Evolutionary conservation across 2,329 filamentous ascomycete species (phyloP).

Genomic region (Tolypocladium ophioglossoides): DNA sequence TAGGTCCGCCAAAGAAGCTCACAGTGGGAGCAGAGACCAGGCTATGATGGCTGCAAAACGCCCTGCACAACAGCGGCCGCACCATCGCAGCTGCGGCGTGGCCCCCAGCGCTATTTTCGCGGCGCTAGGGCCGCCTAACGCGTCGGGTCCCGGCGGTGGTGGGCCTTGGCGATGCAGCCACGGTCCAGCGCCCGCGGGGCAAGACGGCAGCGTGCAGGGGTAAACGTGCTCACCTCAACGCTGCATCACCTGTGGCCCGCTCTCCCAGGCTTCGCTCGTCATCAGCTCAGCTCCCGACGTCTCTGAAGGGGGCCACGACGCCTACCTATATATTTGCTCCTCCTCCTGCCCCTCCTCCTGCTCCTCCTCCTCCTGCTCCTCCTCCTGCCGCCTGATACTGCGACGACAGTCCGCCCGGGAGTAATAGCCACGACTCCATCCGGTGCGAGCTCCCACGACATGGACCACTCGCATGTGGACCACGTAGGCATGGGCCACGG

Average conservation of each 20-base stretch:
- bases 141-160: no score
- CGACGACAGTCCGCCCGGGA: no score
- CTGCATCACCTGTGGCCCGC: neutral
- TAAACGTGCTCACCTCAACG: neutral
- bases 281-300: neutral
- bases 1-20: no score
- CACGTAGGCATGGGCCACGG: conserved; percentile 33
- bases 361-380: neutral
- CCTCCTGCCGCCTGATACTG: neutral
- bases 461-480: conserved; percentile 24
- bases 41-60: no score
- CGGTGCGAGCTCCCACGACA: neutral
- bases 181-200: no score
- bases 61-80: no score
- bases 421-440: no score
- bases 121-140: neutral
- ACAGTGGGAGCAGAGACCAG: no score
- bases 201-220: no score
- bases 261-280: neutral
- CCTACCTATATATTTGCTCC: neutral
- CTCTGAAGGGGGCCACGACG: neutral
- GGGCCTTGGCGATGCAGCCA: no score
- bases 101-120: neutral
- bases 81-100: no score
- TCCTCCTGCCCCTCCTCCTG: neutral